Evolutionary conservation across 2,329 filamentous ascomycete species (phyloP), one percentile per base, ranked within the genome.

Genomic region (Curvularia eragrostidis): DNA sequence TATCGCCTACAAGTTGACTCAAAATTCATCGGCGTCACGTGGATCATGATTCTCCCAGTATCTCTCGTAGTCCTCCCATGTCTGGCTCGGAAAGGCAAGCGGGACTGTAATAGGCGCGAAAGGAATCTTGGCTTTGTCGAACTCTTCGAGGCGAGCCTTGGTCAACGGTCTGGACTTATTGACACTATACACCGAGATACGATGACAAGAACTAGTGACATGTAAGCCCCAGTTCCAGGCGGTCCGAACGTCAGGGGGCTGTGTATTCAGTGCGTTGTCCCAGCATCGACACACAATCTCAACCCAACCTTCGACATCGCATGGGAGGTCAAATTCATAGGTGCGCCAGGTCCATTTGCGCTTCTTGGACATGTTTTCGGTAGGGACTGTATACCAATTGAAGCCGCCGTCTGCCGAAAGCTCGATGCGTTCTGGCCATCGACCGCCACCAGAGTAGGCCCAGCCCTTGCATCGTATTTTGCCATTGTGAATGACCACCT

Each of bases 161-260:
- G 36, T 38, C 15, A 38, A 38, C 0, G 81, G 78, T 30, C 76
- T 80, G 2, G 73, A 78, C 64, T 75, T 80, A 72, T 89, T 89
- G 50, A 89, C 81, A 63, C 86, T 89, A 71, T 88, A 89, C 6
- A 89, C 73, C 48, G 80, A 83, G 15, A 57, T 42, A 23, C 53
- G 54, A 48, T 89, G 87, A 54, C 84, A 86, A 0, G 82, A 85
- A 7, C 81, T 84, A 0, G 87, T 89, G 4, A 89, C 86, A 66
- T 89, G 87, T 18, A 89, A 73, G 13, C 84, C 86, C 85, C 86
- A 89, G 66, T 89, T 89, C 78, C 79, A 81, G 44, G 79, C 78
- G 34, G 71, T 75, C 43, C 78, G 70, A 44, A 81, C 78, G 61
- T 66, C 77, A 0, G 76, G 77, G 12, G 79, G 79, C 60, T 81